Conservation (phyloP, 495 filamentous ascomycete species). For the Neurospora sp. region DNA sequence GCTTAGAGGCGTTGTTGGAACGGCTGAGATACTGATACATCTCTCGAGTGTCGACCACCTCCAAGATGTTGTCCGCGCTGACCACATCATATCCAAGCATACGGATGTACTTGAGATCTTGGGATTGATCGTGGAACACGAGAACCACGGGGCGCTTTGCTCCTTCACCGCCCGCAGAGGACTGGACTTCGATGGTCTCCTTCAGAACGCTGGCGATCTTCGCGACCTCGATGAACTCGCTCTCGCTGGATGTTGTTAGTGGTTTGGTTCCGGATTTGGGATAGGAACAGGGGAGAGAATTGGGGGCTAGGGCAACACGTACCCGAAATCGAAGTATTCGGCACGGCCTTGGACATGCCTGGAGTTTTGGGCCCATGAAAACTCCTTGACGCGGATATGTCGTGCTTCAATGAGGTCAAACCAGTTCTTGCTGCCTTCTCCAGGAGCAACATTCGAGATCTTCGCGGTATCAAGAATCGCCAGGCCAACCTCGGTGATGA, state of each 20-base stretch:
- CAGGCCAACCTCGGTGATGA: conserved; percentile 79
- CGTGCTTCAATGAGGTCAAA: conserved; percentile 49
- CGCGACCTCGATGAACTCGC: conserved; percentile 15
- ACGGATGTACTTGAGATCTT: conserved; percentile 58
- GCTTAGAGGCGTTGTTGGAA: conserved; percentile 38
- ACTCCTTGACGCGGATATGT: conserved; percentile 69
- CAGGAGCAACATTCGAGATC: conserved; percentile 43
- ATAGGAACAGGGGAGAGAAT: neutral
- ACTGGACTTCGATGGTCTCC: conserved; percentile 16
- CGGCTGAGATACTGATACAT: conserved; percentile 51
- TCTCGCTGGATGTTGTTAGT: conserved; percentile 21
- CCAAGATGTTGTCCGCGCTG: conserved; percentile 42
- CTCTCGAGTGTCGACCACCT: conserved; percentile 58
- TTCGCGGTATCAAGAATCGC: conserved; percentile 67
- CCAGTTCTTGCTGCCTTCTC: conserved; percentile 53
- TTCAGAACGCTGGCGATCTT: conserved; percentile 12
- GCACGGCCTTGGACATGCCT: conserved; percentile 60
- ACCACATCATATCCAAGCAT: conserved; percentile 48
- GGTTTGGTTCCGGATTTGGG: conserved; percentile 14
- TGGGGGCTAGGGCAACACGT: neutral
- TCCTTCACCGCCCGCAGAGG: neutral
- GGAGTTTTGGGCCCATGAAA: conserved; percentile 50
- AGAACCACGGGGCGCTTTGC: conserved; percentile 54
- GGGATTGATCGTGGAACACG: conserved; percentile 61
- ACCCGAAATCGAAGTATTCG: conserved; percentile 68